Conservation (phyloP, 148 eudicot species). For the Vaccinium corymbosum region DNA sequence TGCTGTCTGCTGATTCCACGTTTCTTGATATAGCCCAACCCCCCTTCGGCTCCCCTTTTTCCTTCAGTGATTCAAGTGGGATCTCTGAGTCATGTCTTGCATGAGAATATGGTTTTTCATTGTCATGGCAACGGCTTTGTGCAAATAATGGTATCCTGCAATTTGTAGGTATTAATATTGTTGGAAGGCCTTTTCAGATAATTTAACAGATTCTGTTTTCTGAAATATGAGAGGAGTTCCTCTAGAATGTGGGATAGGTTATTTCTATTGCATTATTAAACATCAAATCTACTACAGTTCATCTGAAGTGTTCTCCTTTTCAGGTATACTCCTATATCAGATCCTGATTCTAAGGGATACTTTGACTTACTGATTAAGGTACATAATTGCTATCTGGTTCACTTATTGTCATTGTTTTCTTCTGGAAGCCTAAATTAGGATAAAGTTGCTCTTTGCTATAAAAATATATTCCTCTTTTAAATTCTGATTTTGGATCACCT, state of each 20-base stretch:
- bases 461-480: neutral
- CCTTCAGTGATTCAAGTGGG: too few relatives aligned
- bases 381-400: neutral
- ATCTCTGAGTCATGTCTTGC: neutral
- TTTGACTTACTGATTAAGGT: slow-evolving; percentile 97
- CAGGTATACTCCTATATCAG: slow-evolving; percentile 97
- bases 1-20: neutral
- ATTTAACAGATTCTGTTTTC: neutral
- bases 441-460: slow-evolving; percentile 9
- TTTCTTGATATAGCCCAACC: neutral
- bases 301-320: slow-evolving; percentile 20
- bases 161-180: neutral
- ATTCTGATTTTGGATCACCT: neutral
- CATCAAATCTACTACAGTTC: neutral
- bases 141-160: neutral
- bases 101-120: neutral
- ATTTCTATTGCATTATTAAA: neutral
- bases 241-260: slow-evolving; percentile 1
- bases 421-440: neutral
- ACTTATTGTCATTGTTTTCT: neutral
- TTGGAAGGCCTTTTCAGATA: neutral
- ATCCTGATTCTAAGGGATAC: slow-evolving; percentile 83
- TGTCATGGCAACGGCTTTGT: neutral
- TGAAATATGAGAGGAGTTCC: neutral
- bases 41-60: neutral